Conservation (phyloP, 345 rosid species). For the Moricandia moricandioides region DNA sequence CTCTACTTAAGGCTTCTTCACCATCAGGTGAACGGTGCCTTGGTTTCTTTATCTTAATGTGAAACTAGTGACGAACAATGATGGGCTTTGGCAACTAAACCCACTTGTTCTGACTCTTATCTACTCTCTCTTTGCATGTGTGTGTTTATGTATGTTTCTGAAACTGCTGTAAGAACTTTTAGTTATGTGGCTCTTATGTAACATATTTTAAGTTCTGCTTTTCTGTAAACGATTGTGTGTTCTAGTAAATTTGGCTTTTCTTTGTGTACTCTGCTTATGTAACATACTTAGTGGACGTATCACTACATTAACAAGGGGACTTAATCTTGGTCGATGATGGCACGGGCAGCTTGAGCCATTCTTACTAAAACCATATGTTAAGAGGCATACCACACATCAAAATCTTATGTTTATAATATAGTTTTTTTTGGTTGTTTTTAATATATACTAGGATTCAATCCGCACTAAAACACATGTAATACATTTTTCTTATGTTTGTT, state of each 20-base stretch:
- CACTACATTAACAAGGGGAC: too few relatives aligned
- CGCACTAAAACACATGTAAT: too few relatives aligned
- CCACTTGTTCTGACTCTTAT: conserved; percentile 19
- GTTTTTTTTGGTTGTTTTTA: too few relatives aligned
- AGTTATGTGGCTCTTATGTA: conserved; percentile 10
- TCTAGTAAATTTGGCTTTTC: too few relatives aligned
- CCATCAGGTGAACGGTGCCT: background rate
- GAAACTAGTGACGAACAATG: conserved; percentile 24
- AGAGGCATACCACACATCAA: too few relatives aligned
- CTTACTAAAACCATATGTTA: too few relatives aligned
- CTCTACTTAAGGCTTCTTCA: conserved; percentile 25
- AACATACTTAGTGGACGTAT: background rate
- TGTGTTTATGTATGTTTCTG: conserved; percentile 5
- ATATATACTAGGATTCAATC: too few relatives aligned
- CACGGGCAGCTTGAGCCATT: too few relatives aligned
- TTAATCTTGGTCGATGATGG: too few relatives aligned
- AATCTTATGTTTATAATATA: too few relatives aligned
- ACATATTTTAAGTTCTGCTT: background rate
- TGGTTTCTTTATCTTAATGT: conserved; percentile 8
- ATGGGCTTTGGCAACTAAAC: conserved; percentile 17
- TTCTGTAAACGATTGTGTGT: background rate
- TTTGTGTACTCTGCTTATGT: too few relatives aligned
- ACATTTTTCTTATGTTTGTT: too few relatives aligned
- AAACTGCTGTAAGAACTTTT: conserved; percentile 4
- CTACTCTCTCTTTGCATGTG: background rate